Evolutionary conservation across 331 rosid species (phyloP), one percentile per base, ranked within the genome.

Genomic region (Pyracantha coccinea): DNA sequence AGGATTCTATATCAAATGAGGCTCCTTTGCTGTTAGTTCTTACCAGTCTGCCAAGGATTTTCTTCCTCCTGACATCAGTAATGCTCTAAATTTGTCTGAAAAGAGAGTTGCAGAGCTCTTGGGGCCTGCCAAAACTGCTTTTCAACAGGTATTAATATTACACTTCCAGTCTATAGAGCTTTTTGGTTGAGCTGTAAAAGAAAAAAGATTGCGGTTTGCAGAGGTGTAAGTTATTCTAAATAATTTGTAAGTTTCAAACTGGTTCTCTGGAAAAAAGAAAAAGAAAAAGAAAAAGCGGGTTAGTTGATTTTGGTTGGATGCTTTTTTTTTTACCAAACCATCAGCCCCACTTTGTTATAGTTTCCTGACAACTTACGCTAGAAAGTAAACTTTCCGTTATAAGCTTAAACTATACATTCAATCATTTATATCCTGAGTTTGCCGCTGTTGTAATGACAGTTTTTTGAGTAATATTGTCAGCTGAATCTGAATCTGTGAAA

Each of bases 11-110:
- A 71, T 21, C 86, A 58, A 87, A 75, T 38, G 96, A 90, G 35
- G 85, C 83, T 81, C 97, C 23, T 86, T 87, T 55, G 70, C 81
- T 63, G 75, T 86, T 72, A 82, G 83, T 78, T 85, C 92, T 14
- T 90, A 89, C 66, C 91, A 91, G 24, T 85, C 95, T 14, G 87
- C 85, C 79, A 94, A 94, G 87, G 93, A 90, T 45, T 76, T 78
- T 54, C 87, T 91, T 85, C 92, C 98, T 63, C 83, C 87, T 44
- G 91, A 79, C 69, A 73, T 94, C 54, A 88, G 86, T 84, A 83
- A 78, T 71, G 60, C 89, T n/a, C 84, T 94, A 65, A 87, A 82
- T 81, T 74, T 69, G 54, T 87, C 85, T 59, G 98, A 93, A 83
- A 87, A 75, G 76, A 89, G 64, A 80, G 86, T 87, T 71, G 63